Evolutionary conservation across 129 eudicot species (phyloP), one percentile per base, ranked within the genome.

Genomic region (Escallonia herrerae): DNA sequence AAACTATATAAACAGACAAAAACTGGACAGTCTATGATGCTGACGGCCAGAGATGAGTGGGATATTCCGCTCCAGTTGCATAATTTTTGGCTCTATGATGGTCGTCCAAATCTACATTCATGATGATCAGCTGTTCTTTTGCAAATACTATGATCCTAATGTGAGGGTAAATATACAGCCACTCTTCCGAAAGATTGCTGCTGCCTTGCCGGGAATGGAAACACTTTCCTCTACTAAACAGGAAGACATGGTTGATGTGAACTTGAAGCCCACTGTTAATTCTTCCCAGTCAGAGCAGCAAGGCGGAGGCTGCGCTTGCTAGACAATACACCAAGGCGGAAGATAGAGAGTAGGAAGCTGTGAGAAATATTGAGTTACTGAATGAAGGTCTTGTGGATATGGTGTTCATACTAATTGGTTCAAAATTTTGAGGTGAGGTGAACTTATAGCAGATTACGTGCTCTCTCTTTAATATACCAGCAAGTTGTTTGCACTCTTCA

Each of bases 221-320:
- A 72, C 83, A 15, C 76, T 87, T 56, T 80, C 95, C 3, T 80
- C 93, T 42, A 80, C 97, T 4, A 90, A 82, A 68, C 85, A 87
- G 64, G 97, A 90, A 55, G 97, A 87, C 78, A 84, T 90, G 97
- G 94, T 90, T 64, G 97, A 90, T 48, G 97, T 87, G 75, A 90
- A 90, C 67, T 72, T 87, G 77, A 87, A 84, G 75, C 80, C 97
- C 13, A 73, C 77, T 5, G 47, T 76, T 15, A 83, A 71, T 64
- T 37, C 88, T 3, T 68, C 82, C 70, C 82, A 81, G 43, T 40
- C 88, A 47, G 84, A 86, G 79, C 86, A 86, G 72, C 90, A 81
- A 79, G 84, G 90, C 1, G 95, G 88, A 65, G 90, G 97, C 56
- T 90, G 97, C 54, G 75, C 84, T n/a, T 86, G 95, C 81, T 89